Conservation (phyloP, 805 yeast species). For the Saturnispora silvae region DNA sequence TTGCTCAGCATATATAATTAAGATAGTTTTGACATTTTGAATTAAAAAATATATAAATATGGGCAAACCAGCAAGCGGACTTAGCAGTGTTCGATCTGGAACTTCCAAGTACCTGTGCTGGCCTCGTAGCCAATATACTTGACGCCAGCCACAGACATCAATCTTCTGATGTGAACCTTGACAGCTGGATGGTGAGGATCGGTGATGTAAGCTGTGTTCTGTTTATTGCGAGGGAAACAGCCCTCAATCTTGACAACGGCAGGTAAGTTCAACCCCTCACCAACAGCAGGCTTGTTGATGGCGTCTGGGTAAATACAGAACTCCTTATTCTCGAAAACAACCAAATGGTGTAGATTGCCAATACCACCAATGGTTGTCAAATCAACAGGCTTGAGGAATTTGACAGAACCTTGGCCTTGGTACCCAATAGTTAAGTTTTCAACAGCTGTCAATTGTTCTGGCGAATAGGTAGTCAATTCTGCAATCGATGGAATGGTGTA, state of each 20-base stretch:
- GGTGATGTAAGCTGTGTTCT: slow-evolving; percentile 59
- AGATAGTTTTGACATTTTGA: neutral
- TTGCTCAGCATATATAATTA: too few species aligned
- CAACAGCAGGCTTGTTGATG: slow-evolving; percentile 45
- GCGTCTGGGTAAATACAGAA: slow-evolving; percentile 69
- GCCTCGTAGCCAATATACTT: slow-evolving; percentile 72
- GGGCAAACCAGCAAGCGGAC: neutral
- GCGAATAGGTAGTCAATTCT: slow-evolving; percentile 46
- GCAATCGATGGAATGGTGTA: slow-evolving; percentile 76
- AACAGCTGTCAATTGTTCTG: slow-evolving; percentile 56
- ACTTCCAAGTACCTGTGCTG: slow-evolving; percentile 61
- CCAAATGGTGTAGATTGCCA: slow-evolving; percentile 54
- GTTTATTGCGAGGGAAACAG: slow-evolving; percentile 71
- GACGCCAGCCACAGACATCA: slow-evolving; percentile 49
- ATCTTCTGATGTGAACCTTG: slow-evolving; percentile 53
- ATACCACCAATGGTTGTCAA: slow-evolving; percentile 56
- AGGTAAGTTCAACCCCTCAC: slow-evolving; percentile 77
- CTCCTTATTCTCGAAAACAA: slow-evolving; percentile 48
- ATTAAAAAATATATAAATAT: too few species aligned
- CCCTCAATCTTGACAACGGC: slow-evolving; percentile 65
- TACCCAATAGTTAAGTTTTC: slow-evolving; percentile 67
- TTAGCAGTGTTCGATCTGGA: slow-evolving; percentile 36
- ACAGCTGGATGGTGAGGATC: slow-evolving; percentile 71
- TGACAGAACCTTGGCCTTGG: slow-evolving; percentile 63
- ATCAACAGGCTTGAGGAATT: slow-evolving; percentile 76